Percentiles rank a stretch among this genome's conserved stretches.
phyloP scores from a whole-genome alignment of 441 rosid genomes.

The Omphalea diandra region DNA sequence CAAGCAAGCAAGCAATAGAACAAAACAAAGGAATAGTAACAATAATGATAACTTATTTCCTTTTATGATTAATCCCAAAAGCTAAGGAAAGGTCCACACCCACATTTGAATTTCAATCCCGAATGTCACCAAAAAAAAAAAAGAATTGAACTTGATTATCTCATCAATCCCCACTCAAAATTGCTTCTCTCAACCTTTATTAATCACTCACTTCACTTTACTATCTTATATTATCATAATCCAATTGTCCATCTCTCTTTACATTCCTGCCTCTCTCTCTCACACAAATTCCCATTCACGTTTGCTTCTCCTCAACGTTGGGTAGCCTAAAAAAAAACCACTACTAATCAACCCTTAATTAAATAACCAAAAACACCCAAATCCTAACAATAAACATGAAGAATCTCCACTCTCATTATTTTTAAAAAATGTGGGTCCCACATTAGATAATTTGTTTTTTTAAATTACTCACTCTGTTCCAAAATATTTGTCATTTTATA shows the following conservation, averaged over 20 bases:
- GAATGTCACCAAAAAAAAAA: not conserved
- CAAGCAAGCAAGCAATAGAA: not conserved
- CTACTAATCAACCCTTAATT: not conserved
- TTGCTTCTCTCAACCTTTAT: not conserved
- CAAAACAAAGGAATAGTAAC: not conserved
- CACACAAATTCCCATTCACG: slow-evolving; percentile 28
- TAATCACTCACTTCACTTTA: not conserved
- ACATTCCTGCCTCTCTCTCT: not conserved
- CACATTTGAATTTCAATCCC: slow-evolving; percentile 19
- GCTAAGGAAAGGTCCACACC: slow-evolving; percentile 5
- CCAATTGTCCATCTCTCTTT: too few relatives aligned
- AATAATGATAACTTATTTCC: not conserved
- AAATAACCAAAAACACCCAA: not conserved
- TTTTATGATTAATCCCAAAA: slow-evolving; percentile 3
- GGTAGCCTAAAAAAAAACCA: slow-evolving; percentile 34
- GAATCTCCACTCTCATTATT: too few relatives aligned
- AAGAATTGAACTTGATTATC: not conserved
- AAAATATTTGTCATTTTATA: too few relatives aligned
- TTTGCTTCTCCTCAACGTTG: slow-evolving; percentile 58
- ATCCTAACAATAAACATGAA: too few relatives aligned
- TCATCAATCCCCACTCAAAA: not conserved
- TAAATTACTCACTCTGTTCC: too few relatives aligned
- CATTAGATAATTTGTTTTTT: too few relatives aligned
- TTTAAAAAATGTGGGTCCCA: too few relatives aligned
- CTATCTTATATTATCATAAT: not conserved